Percentiles rank a stretch among this genome's conserved stretches.
Evolutionary conservation across 2,329 filamentous ascomycete genomes (phyloP).

Genomic region (Neophaeococcomyces aloes): DNA sequence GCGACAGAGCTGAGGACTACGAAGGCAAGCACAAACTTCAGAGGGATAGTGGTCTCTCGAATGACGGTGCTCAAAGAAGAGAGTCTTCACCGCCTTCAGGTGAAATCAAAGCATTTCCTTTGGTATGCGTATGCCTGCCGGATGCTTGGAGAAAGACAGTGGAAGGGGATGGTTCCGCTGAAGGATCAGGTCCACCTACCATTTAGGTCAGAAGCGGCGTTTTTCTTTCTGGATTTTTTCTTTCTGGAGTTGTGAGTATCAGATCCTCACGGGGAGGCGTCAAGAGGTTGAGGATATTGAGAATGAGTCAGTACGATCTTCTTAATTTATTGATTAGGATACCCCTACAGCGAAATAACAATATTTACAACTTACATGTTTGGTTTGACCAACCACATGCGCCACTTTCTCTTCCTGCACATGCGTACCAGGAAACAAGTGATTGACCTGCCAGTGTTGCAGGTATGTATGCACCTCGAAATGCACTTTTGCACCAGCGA

Average conservation of each 20-base stretch:
- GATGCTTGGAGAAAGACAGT: slow-evolving; percentile 97
- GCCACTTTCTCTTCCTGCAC: too few species aligned
- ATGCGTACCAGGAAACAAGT: too few species aligned
- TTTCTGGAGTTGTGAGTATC: background rate
- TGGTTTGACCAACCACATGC: too few species aligned
- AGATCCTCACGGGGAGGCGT: background rate
- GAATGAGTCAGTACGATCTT: slow-evolving; percentile 1
- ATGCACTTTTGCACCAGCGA: too few species aligned
- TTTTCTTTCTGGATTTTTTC: too few species aligned
- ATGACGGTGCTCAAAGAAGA: slow-evolving; percentile 54
- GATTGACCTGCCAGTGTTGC: too few species aligned
- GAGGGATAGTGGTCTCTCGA: slow-evolving; percentile 86
- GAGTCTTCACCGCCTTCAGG: slow-evolving; percentile 56
- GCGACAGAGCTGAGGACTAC: slow-evolving; percentile 81
- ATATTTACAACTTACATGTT: background rate
- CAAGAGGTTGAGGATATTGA: slow-evolving; percentile 1
- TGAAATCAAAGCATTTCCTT: slow-evolving; percentile 94
- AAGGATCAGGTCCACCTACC: slow-evolving; percentile 38
- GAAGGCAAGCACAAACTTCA: slow-evolving; percentile 65
- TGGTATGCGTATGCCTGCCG: slow-evolving; percentile 90
- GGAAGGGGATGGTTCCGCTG: slow-evolving; percentile 69
- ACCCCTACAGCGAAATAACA: background rate
- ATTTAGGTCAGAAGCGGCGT: slow-evolving; percentile 10
- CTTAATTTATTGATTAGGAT: slow-evolving; percentile 4
- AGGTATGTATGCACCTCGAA: too few species aligned